Evolutionary conservation across 139 green algal species (phyloP), one percentile per base, ranked within the genome.

Genomic region (Tetraselmis chui): DNA sequence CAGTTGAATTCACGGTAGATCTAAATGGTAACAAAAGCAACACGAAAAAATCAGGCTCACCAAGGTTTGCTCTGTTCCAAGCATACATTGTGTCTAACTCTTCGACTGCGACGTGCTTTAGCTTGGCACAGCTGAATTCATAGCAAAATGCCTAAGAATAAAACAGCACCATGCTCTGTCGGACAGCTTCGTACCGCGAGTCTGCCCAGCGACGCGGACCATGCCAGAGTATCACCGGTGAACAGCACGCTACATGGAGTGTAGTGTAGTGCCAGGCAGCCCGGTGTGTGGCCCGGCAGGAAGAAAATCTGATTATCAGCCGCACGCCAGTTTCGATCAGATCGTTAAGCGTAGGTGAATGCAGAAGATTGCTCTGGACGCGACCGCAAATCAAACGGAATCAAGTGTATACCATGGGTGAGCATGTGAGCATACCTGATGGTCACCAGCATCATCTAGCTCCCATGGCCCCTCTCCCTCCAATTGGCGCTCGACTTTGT

Each of bases 221-320:
- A 67, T 18, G 45, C 45, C 11, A 67, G 45, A 67, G 45, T 67
- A 18, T 67, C 45, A 5, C 45, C 45, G 45, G 45, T 67, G 32
- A 74, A 81, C 31, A 75, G 24, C 30, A 28, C n/a, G 59, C 76
- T 74, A 1, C 79, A 29, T 0, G 93, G 91, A 2, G 85, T 84
- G 78, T 92, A 89, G 74, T 89, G 88, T 81, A 97, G 82, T 45
- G 81, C 88, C 18, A 94, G 67, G 58, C 89, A 89, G n/a, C 86
- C 92, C 0, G 29, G 5, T 0, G 93, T 96, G 88, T 97, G 93
- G 0, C 93, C 93, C 1, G 93, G 93, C 1, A 89, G 94, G 81
- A 89, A 87, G 18, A 95, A 58, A 11, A 95, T 77, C 82, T 87
- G 32, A 11, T 94, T 74, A 25, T 94, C 92, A 0, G 83, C 28